Base-by-base conservation (phyloP, 1,284 basidiomycete genomes). In the Fomitopsis pinicola region DNA sequence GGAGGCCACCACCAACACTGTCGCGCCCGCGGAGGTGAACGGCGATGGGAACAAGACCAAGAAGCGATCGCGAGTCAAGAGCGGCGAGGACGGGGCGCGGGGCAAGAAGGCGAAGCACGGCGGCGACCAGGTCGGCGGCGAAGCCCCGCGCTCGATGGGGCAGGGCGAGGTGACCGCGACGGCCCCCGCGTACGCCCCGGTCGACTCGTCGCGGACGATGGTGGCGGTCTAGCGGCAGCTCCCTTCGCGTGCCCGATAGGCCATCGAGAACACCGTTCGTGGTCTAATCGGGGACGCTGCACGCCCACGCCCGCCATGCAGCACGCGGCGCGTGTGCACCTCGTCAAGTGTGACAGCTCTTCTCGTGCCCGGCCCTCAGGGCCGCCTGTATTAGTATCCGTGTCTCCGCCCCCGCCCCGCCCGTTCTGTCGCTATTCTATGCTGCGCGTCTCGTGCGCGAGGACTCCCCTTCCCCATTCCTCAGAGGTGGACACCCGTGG, bases 41-140 rank as follows among this genome's bases (percentile, higher is more conserved):
- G 38, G 55, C 59, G 19, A 61, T 14, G 62, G 48, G 66, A 64
- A 59, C 38, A 71, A 72, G 54, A 46, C 64, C 30, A 68, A 66
- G 55, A 70, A 71, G 57, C 68, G 67, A 12, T 59, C 69, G 12
- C 65, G 67, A 36, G 42, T 66, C 17, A 68, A 72, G 59, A 70
- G 68, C 8, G 64, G 67, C 48, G 77, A 76, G 55, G 71, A 72
- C 5, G 64, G 69, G 8, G 57, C 68, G 8, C 75, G 74, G 60
- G 26, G 57, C 36, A 80, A 76, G 70, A 79, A 77, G 64, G 54
- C 62, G 17, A 80, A 77, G 67, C 62, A 30, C 30, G 42, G 57
- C 62, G 45, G 52, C 30, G 64, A 63, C 12, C 63, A 63, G 58
- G 33, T 64, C 30, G 60, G 64, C 22, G 57, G 62, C 56, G 65